Evolutionary conservation across 2,329 filamentous ascomycete genomes (phyloP), one percentile per base, ranked within the genome.

Genomic region (Tolypocladium guangdongense): DNA sequence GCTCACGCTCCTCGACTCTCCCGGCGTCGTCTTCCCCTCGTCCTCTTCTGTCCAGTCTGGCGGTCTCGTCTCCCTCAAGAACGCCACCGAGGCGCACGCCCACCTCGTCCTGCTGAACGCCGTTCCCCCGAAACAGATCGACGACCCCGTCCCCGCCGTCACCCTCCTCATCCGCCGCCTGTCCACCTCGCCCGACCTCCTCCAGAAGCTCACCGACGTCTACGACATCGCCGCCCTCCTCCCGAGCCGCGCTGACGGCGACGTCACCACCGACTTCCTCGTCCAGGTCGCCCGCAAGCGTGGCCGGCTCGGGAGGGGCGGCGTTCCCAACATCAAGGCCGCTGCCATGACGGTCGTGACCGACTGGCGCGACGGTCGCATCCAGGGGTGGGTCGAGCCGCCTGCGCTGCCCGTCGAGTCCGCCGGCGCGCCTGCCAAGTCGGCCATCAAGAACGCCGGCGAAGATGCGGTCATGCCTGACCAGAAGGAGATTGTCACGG

Each of bases 291-390:
- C 93, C 6, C 82, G 93, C 63, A 96, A 96, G 76, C 82, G 93
- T 56, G 93, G 93, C 52, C 79, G 93, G 54, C 77, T 99, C 18
- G 90, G 92, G 50, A 86, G 87, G 61, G 91, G 92, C 22, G 93
- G 93, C 57, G 80, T 97, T 18, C 93, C 93, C 45, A 99, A 97
- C 70, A 71, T 97, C 55, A 78, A 83, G 60, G 84, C 87, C 52
- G 92, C 93, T 8, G 93, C 92, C 58, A 92, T 93, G 80, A 87
- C 89, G 0, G 91, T 99, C 53, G 83, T 99, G 54, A 93, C 84
- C n/a, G 93, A 99, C 74, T 95, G 93, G 89, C 82, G 93, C 61
- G 92, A 97, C 67, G 92, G 91, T 30, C 83, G 93, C 51, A 95
- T 99, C 62, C 90, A 95, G 71, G 91, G 91, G 54, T 96, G 91